phyloP scores from a whole-genome alignment of 2,329 filamentous ascomycete species.

The Cordyceps militaris region DNA sequence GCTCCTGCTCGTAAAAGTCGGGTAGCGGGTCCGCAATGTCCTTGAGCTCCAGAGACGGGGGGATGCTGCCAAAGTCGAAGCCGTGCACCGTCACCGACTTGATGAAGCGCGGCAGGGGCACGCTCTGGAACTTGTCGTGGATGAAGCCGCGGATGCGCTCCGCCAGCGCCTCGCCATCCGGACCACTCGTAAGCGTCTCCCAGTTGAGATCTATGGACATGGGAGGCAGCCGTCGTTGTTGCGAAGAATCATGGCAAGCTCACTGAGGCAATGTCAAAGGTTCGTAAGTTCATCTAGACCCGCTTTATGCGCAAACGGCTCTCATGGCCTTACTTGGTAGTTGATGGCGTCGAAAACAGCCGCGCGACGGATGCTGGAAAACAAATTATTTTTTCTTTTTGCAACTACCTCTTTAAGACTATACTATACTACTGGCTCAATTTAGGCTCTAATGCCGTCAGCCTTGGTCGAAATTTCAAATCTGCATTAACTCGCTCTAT shows the following conservation, averaged over 20 bases:
- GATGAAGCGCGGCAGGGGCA: conserved; percentile 89
- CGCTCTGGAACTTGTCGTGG: conserved; percentile 89
- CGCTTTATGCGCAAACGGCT: not conserved
- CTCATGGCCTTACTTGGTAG: not conserved
- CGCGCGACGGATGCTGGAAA: no score
- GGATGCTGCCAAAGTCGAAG: conserved; percentile 81
- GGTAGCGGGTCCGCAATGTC: conserved; percentile 93
- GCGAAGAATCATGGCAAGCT: not conserved
- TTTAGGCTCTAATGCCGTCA: not conserved
- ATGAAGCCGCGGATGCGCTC: conserved; percentile 87
- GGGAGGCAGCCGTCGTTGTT: not conserved
- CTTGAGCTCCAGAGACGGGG: conserved; percentile 84
- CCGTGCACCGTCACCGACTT: conserved; percentile 90
- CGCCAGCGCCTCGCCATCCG: conserved; percentile 78
- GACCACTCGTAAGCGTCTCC: conserved; percentile 82
- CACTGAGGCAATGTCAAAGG: not conserved
- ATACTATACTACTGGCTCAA: not conserved
- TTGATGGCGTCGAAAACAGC: not conserved
- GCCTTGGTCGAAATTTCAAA: not conserved
- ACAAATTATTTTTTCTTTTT: no score
- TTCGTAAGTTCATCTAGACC: not conserved
- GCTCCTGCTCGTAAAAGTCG: conserved; percentile 88
- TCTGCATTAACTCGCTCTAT: conserved; percentile 2
- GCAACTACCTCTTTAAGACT: not conserved
- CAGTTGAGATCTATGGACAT: conserved; percentile 99